A percentile compares a stretch with the other conserved stretches of the same genome.
These are phyloP conservation scores for Metschnikowia picachoensis DNA, from an alignment of 805 yeast species.

Conservation along the genomic window DNA sequence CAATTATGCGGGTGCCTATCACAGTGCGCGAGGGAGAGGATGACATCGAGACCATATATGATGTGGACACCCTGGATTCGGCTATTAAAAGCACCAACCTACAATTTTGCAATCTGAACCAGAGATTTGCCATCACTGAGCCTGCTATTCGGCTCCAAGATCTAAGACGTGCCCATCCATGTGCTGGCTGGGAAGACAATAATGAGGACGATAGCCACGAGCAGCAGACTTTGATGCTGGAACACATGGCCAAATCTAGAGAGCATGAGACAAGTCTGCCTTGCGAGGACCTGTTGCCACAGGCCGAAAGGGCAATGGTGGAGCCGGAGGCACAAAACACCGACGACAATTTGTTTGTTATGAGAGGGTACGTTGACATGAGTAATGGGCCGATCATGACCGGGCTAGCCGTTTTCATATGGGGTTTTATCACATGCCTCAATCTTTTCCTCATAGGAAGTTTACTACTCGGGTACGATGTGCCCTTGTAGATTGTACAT, in stretches of 20 bases:
- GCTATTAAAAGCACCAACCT: slow-evolving; percentile 4
- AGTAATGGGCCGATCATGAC: slow-evolving; percentile 61
- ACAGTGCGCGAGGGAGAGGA: slow-evolving; percentile 30
- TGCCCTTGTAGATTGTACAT: slow-evolving; percentile 35
- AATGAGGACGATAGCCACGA: slow-evolving; percentile 24
- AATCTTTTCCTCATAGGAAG: slow-evolving; percentile 65
- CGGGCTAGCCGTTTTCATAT: slow-evolving; percentile 52
- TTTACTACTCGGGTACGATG: slow-evolving; percentile 47
- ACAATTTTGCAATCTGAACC: slow-evolving; percentile 1
- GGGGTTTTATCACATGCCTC: slow-evolving; percentile 68
- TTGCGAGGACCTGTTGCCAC: background rate
- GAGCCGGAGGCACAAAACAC: background rate
- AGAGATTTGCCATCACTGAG: slow-evolving; percentile 30
- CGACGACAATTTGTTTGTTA: slow-evolving; percentile 24
- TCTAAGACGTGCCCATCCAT: slow-evolving; percentile 38
- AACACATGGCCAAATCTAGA: slow-evolving; percentile 8
- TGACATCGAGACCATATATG: slow-evolving; percentile 18
- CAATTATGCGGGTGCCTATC: slow-evolving; percentile 57
- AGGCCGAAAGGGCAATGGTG: slow-evolving; percentile 10
- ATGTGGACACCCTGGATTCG: slow-evolving; percentile 6
- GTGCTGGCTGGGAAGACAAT: slow-evolving; percentile 38
- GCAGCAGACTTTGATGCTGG: slow-evolving; percentile 14
- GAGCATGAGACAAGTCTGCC: slow-evolving; percentile 2
- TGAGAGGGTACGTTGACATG: slow-evolving; percentile 53
- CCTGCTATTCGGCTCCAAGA: slow-evolving; percentile 41